Evolutionary conservation across 2,329 filamentous ascomycete species (phyloP).

Genomic region (Trichoderma citrinoviride): DNA sequence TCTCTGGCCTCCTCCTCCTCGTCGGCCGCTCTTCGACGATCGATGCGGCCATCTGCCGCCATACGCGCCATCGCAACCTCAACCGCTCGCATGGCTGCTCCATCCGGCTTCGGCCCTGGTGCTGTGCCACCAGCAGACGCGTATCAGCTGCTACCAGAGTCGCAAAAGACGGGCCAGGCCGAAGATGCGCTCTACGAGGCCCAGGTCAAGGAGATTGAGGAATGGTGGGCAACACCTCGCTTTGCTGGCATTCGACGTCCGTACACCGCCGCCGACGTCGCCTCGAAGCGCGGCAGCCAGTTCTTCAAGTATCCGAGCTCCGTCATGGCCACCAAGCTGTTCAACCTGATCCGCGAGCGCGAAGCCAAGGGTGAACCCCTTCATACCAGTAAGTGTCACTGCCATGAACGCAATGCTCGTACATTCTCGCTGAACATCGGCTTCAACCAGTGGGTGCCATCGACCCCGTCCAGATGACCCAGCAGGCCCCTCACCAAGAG

Average conservation of each 20-base stretch:
- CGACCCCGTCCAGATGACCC: conserved; percentile 99
- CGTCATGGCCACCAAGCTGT: conserved; percentile 91
- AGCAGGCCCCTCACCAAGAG: conserved; percentile 94
- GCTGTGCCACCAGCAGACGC: conserved; percentile 59
- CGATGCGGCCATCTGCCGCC: conserved; percentile 24
- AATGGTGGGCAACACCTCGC: conserved; percentile 85
- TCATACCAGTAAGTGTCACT: conserved; percentile 71
- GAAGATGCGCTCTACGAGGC: conserved; percentile 84
- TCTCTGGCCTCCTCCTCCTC: conserved; percentile 25
- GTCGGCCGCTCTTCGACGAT: conserved; percentile 24
- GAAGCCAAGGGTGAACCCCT: conserved; percentile 79
- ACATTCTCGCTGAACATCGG: background rate
- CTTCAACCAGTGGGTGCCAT: conserved; percentile 77
- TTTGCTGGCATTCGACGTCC: conserved; percentile 88
- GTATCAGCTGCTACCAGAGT: conserved; percentile 80
- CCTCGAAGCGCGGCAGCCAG: conserved; percentile 86
- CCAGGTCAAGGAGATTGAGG: conserved; percentile 79
- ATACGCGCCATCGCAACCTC: conserved; percentile 33
- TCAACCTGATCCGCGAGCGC: conserved; percentile 79
- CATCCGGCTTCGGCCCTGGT: conserved; percentile 24
- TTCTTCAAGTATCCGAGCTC: conserved; percentile 89
- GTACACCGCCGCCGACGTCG: conserved; percentile 86
- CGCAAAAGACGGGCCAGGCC: conserved; percentile 71
- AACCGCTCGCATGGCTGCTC: conserved; percentile 33
- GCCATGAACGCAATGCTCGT: background rate